phyloP scores from a whole-genome alignment of 2,329 filamentous ascomycete genomes.

The Colletotrichum spinosum region DNA sequence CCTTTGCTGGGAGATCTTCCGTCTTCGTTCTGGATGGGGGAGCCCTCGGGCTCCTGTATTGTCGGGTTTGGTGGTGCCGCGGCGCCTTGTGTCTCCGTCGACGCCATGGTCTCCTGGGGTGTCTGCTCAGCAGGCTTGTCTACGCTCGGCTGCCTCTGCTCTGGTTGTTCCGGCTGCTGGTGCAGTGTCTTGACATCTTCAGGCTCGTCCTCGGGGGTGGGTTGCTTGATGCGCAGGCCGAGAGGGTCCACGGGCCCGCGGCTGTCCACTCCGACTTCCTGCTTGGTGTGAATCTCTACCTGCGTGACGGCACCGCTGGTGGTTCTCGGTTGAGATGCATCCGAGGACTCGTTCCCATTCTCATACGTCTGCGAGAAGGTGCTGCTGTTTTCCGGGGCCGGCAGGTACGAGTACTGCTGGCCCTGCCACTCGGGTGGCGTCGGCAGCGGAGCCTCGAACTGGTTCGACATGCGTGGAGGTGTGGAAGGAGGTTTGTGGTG shows the following conservation, averaged over 20 bases:
- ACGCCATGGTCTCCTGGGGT: constrained; percentile 54
- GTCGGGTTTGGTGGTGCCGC: constrained; percentile 54
- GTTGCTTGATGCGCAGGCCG: constrained; percentile 54
- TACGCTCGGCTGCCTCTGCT: constrained; percentile 47
- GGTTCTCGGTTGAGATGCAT: constrained; percentile 50
- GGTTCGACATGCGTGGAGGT: constrained; percentile 68
- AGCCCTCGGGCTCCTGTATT: constrained; percentile 46
- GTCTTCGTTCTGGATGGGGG: constrained; percentile 52
- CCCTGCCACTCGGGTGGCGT: constrained; percentile 69
- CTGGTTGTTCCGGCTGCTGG: constrained; percentile 29
- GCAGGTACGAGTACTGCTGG: constrained; percentile 64
- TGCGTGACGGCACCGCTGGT: constrained; percentile 53
- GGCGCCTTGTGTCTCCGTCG: constrained; percentile 52
- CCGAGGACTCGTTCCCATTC: constrained; percentile 53
- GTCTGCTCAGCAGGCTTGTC: constrained; percentile 51
- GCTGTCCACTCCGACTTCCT: constrained; percentile 51
- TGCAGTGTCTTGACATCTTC: constrained; percentile 46
- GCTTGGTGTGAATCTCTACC: constrained; percentile 75
- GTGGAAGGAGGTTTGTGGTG: constrained; percentile 56
- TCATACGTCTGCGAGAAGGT: constrained; percentile 59
- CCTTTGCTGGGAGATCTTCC: constrained; percentile 50
- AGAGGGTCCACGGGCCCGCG: constrained; percentile 54
- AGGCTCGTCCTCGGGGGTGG: constrained; percentile 52
- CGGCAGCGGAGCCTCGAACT: constrained; percentile 60
- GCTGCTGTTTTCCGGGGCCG: constrained; percentile 54